Percentiles rank a stretch among this genome's conserved stretches.
These are phyloP conservation scores for Phylloporus sp. DNA, from an alignment of 1,284 basidiomycete genomes.

Conservation along the genomic window DNA sequence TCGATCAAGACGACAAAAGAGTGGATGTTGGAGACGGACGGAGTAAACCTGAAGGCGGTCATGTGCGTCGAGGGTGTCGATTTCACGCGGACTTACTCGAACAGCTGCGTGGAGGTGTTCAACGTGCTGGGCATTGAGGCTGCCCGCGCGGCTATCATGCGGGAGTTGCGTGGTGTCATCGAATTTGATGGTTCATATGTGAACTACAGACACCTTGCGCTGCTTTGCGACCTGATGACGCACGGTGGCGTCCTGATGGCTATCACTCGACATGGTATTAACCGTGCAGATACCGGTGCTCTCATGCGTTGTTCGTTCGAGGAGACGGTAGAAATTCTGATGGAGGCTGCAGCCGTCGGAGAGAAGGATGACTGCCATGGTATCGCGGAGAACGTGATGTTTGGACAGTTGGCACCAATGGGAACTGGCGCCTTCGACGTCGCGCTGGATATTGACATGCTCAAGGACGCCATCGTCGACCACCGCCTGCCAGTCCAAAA, in stretches of 20 bases:
- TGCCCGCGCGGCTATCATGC: conserved; percentile 91
- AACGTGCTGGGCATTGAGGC: conserved; percentile 98
- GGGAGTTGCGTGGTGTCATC: conserved; percentile 92
- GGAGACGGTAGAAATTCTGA: conserved; percentile 98
- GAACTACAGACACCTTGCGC: conserved; percentile 96
- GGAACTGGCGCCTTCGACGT: conserved; percentile 96
- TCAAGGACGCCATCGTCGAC: conserved; percentile 99
- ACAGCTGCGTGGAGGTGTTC: conserved; percentile 97
- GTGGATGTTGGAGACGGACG: conserved; percentile 98
- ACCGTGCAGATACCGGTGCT: conserved; percentile 95
- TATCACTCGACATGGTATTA: conserved; percentile 99
- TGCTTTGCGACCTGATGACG: conserved; percentile 98
- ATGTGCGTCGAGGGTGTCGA: conserved; percentile 97
- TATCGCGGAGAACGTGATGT: conserved; percentile 97
- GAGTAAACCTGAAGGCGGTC: conserved; percentile 92
- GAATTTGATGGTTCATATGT: conserved; percentile 99
- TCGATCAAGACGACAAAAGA: conserved; percentile 75
- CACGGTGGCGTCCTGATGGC: conserved; percentile 96
- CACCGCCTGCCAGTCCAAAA: conserved; percentile 90
- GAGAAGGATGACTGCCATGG: conserved; percentile 99
- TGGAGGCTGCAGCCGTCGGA: conserved; percentile 98
- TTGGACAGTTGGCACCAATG: conserved; percentile 99
- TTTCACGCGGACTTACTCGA: conserved; percentile 91
- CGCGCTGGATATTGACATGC: conserved; percentile 95
- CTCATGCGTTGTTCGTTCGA: conserved; percentile 99